Evolutionary conservation across 1,284 basidiomycete genomes (phyloP).

Genomic region (Ustilago vetiveriae): DNA sequence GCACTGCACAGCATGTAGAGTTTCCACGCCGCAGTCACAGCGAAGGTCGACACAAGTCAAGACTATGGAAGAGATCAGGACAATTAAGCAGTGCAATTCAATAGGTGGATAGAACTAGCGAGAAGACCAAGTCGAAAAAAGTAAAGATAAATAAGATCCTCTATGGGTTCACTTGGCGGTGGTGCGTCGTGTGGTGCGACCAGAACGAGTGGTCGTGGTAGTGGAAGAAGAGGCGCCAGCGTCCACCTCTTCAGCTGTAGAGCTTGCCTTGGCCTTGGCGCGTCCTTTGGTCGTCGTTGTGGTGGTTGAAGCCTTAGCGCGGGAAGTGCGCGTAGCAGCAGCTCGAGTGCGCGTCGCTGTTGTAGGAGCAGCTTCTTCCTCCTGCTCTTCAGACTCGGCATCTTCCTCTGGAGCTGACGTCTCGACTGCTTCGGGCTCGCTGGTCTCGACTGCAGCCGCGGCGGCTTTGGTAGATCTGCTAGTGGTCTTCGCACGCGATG

Average conservation of each 20-base stretch:
- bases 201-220: conserved; percentile 18
- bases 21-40: too few species aligned
- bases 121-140: too few species aligned
- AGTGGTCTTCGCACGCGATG: conserved; percentile 8
- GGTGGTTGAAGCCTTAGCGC: conserved; percentile 7
- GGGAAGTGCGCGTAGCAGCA: conserved; percentile 8
- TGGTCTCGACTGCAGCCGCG: neutral
- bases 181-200: conserved; percentile 15
- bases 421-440: neutral
- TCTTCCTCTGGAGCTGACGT: neutral
- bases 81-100: too few species aligned
- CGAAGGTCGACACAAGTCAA: too few species aligned
- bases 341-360: neutral
- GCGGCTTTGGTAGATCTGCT: neutral
- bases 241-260: conserved; percentile 1
- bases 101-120: too few species aligned
- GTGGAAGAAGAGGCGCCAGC: conserved; percentile 5
- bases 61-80: too few species aligned
- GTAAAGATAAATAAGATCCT: neutral
- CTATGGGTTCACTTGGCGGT: conserved; percentile 11
- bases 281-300: conserved; percentile 9
- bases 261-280: neutral
- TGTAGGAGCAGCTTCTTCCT: conserved; percentile 1
- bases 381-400: conserved; percentile 1
- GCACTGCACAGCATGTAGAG: too few species aligned